Percentiles rank a stretch among this genome's conserved stretches.
Evolutionary conservation across 1,284 basidiomycete genomes (phyloP).

Genomic region (Ustilago esculenta): DNA sequence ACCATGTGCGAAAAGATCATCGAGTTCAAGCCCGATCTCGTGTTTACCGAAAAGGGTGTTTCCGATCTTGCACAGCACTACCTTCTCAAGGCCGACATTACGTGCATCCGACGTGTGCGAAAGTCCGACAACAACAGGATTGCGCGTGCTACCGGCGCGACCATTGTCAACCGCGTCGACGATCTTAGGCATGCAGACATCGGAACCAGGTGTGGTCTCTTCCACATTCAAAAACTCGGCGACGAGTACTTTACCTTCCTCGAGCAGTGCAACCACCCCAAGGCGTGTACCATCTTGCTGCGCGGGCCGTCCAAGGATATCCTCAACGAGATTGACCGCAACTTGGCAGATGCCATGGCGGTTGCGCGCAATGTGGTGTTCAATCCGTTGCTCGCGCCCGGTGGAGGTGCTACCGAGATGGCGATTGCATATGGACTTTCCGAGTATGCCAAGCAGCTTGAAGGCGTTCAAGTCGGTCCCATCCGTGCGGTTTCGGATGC

Average conservation of each 20-base stretch:
- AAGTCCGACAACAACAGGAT: conserved; percentile 99
- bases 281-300: conserved; percentile 98
- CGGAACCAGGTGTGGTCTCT: conserved; percentile 91
- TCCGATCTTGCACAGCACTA: conserved; percentile 93
- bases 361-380: conserved; percentile 97
- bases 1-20: conserved; percentile 84
- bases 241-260: conserved; percentile 98
- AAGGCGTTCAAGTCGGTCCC: conserved; percentile 83
- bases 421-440: conserved; percentile 89
- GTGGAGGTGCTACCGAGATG: conserved; percentile 98
- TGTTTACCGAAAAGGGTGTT: conserved; percentile 97
- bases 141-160: conserved; percentile 92
- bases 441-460: conserved; percentile 79
- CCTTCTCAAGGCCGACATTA: conserved; percentile 86
- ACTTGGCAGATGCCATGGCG: conserved; percentile 96
- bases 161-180: conserved; percentile 95
- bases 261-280: conserved; percentile 88
- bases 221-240: conserved; percentile 95
- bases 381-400: conserved; percentile 89
- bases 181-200: conserved; percentile 91
- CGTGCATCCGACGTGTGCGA: conserved; percentile 90
- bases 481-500: conserved; percentile 93
- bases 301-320: conserved; percentile 98
- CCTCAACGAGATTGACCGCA: conserved; percentile 96
- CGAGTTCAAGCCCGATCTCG: conserved; percentile 92